Evolutionary conservation across 2,329 filamentous ascomycete genomes (phyloP), one percentile per base, ranked within the genome.

Genomic region (Colletotrichum liriopes): DNA sequence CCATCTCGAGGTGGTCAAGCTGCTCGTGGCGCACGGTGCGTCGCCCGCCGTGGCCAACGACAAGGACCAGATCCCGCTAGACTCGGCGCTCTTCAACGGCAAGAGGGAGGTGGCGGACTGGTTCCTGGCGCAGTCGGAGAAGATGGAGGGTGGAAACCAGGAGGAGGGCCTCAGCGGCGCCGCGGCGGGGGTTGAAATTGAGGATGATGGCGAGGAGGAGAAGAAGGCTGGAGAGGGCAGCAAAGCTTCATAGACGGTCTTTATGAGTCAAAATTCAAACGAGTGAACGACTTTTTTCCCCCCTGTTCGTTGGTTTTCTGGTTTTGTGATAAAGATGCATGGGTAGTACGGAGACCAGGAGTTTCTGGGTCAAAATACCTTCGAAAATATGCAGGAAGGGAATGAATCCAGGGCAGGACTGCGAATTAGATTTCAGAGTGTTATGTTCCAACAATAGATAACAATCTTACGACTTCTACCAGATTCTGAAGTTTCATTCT

Each of bases 61-160:
- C 79, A 93, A 93, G 59, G 95, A 97, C 37, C 94, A 97, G 77
- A 93, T 95, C 76, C 91, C 93, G 3, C 85, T 95, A 2, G 94
- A 94, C 77, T 85, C 94, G 76, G 93, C 93, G 20, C 90, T 93
- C 80, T 87, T 93, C 76, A 90, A 91, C 74, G 90, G 92, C 76
- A 91, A 93, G 85, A 85, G 86, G 64, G 87, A 90, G 8, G 90
- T 93, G 12, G 90, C 91, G 4, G 87, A 91, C 69, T 90, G 88
- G 79, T 91, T 91, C 77, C 74, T 91, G 55, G 80, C 83, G n/a
- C 82, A 86, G 71, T 84, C 85, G 26, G 83, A 82, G 58, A 82
- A 82, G 59, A 74, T 89, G 14, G 88, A 90, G 78, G 82, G 81
- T 5, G 81, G 83, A 67, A 87, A 88, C 29, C 82, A 82, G 49